phyloP scores from a whole-genome alignment of 345 rosid genomes.

The Sapria himalayana region DNA sequence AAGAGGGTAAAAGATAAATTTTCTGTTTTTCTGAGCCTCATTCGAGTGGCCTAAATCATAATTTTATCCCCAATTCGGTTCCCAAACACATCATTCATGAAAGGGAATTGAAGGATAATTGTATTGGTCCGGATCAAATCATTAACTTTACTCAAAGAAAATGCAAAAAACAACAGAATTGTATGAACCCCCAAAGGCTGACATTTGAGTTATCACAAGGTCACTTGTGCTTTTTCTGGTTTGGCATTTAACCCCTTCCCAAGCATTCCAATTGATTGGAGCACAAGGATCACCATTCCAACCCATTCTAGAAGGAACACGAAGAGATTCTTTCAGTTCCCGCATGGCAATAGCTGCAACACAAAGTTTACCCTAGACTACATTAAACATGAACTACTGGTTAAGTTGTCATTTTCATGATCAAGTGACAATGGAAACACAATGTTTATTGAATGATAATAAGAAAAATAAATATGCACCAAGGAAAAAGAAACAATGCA shows the following conservation, averaged over 20 bases:
- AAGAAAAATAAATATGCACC: not conserved
- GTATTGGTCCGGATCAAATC: too few relatives aligned
- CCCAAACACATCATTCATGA: too few relatives aligned
- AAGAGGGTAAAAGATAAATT: too few relatives aligned
- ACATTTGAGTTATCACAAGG: constrained; percentile 77
- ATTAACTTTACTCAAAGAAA: too few relatives aligned
- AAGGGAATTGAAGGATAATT: too few relatives aligned
- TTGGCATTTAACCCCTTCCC: constrained; percentile 92
- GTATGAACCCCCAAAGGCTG: too few relatives aligned
- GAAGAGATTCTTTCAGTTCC: constrained; percentile 73
- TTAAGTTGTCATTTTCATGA: not conserved
- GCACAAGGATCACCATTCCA: constrained; percentile 99
- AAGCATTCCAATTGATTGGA: constrained; percentile 93
- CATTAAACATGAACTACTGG: not conserved
- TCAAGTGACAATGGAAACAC: not conserved
- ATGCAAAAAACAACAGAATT: too few relatives aligned
- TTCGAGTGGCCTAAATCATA: too few relatives aligned
- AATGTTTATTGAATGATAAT: not conserved
- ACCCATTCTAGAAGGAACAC: constrained; percentile 86
- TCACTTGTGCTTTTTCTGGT: constrained; percentile 39
- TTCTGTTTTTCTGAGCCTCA: too few relatives aligned
- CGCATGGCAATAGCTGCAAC: constrained; percentile 64
- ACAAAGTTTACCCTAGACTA: not conserved
- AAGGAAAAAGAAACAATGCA: not conserved
- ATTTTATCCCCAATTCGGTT: too few relatives aligned